Conservation (phyloP, 176 grass and related monocot species). For the Aechmea fasciata region DNA sequence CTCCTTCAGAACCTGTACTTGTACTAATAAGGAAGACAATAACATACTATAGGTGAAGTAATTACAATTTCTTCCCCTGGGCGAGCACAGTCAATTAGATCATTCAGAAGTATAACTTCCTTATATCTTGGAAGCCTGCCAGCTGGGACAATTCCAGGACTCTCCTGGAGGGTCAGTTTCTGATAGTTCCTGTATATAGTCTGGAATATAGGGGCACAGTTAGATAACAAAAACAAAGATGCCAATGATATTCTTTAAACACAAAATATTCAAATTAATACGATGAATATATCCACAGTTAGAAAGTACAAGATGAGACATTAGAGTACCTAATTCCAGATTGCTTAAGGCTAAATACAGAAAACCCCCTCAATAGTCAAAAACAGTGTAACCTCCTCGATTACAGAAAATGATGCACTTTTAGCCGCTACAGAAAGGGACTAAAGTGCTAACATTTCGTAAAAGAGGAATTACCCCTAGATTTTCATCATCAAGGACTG, state of each 20-base stretch:
- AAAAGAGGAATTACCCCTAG: no score
- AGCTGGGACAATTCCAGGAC: conserved; percentile 95
- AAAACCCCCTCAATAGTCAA: conserved; percentile 1
- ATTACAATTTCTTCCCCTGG: conserved; percentile 99
- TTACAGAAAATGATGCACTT: no score
- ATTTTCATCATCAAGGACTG: no score
- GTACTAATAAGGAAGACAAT: conserved; percentile 8
- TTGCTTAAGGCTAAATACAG: background rate
- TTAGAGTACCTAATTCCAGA: background rate
- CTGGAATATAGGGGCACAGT: conserved; percentile 24
- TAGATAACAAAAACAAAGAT: conserved; percentile 5
- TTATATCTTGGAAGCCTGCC: conserved; percentile 98
- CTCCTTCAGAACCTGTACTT: background rate
- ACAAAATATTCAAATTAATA: background rate
- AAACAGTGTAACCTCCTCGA: background rate
- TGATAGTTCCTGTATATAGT: conserved; percentile 99
- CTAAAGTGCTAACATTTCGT: no score
- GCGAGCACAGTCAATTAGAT: conserved; percentile 91
- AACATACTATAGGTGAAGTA: conserved; percentile 7
- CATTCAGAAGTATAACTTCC: conserved; percentile 98
- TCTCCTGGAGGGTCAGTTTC: conserved; percentile 93
- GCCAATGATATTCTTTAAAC: background rate
- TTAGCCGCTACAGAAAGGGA: no score
- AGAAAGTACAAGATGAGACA: background rate
- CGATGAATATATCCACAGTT: background rate